These are phyloP conservation scores for Plasmodium gonderi DNA, from an alignment of 169 alveolate genomes.

Conservation along the genomic window DNA sequence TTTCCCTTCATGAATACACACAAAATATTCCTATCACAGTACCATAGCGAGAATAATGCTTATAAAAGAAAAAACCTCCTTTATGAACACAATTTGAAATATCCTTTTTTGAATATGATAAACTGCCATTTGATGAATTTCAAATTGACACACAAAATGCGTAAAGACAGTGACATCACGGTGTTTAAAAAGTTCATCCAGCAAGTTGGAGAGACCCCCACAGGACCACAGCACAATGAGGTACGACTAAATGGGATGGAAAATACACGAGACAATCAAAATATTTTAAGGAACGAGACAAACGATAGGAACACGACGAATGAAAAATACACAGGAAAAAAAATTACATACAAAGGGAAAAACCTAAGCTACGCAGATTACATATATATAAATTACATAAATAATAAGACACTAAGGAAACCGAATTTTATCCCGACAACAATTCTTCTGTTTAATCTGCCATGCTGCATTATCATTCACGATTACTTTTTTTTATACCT, in stretches of 20 bases:
- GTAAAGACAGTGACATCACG: neutral
- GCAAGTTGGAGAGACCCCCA: slow-evolving; percentile 4
- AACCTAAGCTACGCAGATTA: slow-evolving; percentile 27
- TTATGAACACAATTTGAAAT: slow-evolving; percentile 57
- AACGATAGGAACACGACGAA: neutral
- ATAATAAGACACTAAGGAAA: slow-evolving; percentile 38
- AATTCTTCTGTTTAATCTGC: slow-evolving; percentile 41
- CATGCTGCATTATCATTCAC: slow-evolving; percentile 52
- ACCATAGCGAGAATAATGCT: slow-evolving; percentile 29
- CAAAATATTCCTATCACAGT: slow-evolving; percentile 44
- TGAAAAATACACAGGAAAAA: slow-evolving; percentile 10
- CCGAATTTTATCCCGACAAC: slow-evolving; percentile 55
- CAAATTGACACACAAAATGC: slow-evolving; percentile 9
- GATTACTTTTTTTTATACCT: slow-evolving; percentile 57
- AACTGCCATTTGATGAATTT: slow-evolving; percentile 39
- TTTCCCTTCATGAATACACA: slow-evolving; percentile 58
- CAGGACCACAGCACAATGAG: no score
- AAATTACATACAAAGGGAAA: slow-evolving; percentile 5
- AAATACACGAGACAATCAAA: neutral
- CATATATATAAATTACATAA: slow-evolving; percentile 49
- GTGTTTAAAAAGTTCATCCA: slow-evolving; percentile 16
- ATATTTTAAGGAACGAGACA: slow-evolving; percentile 9
- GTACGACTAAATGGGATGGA: neutral
- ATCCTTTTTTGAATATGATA: slow-evolving; percentile 73
- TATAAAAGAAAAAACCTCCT: slow-evolving; percentile 44